Evolutionary conservation across 306 rosid genomes (phyloP), one percentile per base, ranked within the genome.

Genomic region (Quillaja saponaria): DNA sequence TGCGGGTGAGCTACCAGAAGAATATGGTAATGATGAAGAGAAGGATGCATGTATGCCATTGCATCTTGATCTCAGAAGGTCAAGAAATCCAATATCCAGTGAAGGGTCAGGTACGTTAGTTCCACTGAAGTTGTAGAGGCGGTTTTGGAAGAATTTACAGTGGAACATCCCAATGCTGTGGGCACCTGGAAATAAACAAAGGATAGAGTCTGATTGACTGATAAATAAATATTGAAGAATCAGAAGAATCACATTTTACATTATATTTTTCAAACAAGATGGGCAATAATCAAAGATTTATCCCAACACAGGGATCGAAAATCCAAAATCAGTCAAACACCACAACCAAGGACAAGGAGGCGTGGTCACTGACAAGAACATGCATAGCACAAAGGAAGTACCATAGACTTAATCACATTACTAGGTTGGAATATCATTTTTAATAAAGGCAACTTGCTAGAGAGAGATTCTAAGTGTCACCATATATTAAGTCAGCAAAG

Each of bases 101-200:
- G 81, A 74, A 34, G 75, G 81, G 76, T 80, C 79, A 41, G 81
- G 83, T 62, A 64, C 48, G 10, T 56, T 58, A 56, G 69, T 71
- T 28, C 77, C 77, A 1, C 5, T 55, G 52, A 82, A 75, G 70
- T 72, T 75, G 34, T 64, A 64, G 62, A 71, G 77, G 15, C 67
- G 68, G 52, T 68, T 55, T 61, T 55, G 11, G 52, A 80, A 80
- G 71, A 76, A 67, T 28, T 56, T 48, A 64, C 85, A 61, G 58
- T 64, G 66, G 63, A 71, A 53, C 62, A 52, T 59, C n/a, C 83
- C 89, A 56, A 42, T 55, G 81, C 71, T 61, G 71, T 67, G 83
- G 44, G 82, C 66, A 64, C 68, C 70, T 68, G 76, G 46, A 66
- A 31, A 13, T 42, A 19, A 46, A 64, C 63, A 57, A 16, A n/a